phyloP scores from a whole-genome alignment of 768 basidiomycete genomes.

The Leccinum imitatum region DNA sequence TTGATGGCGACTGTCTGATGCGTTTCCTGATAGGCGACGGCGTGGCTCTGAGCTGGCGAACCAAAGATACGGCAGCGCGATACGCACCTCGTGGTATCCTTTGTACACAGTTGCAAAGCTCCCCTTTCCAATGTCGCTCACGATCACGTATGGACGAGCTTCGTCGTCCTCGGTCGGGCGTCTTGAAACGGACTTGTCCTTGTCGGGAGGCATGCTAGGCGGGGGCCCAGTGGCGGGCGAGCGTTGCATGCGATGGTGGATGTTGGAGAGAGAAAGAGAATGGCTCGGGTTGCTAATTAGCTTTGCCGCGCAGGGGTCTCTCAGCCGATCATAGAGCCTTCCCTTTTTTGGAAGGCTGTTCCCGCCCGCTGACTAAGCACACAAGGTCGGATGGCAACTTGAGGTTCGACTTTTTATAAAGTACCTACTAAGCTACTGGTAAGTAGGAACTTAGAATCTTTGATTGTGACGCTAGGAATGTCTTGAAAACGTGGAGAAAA shows the following conservation, averaged over 20 bases:
- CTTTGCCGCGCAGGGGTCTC: slow-evolving; percentile 23
- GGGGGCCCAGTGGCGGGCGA: slow-evolving; percentile 22
- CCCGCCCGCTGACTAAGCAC: slow-evolving; percentile 18
- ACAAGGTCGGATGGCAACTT: background rate
- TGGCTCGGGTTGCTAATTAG: slow-evolving; percentile 25
- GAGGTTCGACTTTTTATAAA: too few relatives aligned
- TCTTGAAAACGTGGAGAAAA: background rate
- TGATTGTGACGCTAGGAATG: background rate
- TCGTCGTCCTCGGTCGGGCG: slow-evolving; percentile 61
- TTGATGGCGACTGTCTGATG: slow-evolving; percentile 88
- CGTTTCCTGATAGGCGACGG: slow-evolving; percentile 54
- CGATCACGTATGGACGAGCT: slow-evolving; percentile 73
- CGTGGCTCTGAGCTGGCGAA: background rate
- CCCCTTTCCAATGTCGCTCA: slow-evolving; percentile 79
- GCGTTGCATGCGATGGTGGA: slow-evolving; percentile 19
- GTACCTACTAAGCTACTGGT: background rate
- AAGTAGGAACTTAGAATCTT: too few relatives aligned
- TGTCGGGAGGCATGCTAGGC: slow-evolving; percentile 29
- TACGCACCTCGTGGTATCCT: slow-evolving; percentile 82
- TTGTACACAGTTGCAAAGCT: slow-evolving; percentile 97
- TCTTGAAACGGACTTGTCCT: slow-evolving; percentile 27
- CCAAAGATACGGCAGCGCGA: background rate
- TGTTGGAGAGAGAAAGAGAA: slow-evolving; percentile 17
- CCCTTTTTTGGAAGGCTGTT: slow-evolving; percentile 30
- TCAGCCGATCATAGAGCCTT: slow-evolving; percentile 22